These are phyloP conservation scores for Trichoderma polysporum DNA, from an alignment of 2,329 filamentous ascomycete genomes.

Conservation along the genomic window DNA sequence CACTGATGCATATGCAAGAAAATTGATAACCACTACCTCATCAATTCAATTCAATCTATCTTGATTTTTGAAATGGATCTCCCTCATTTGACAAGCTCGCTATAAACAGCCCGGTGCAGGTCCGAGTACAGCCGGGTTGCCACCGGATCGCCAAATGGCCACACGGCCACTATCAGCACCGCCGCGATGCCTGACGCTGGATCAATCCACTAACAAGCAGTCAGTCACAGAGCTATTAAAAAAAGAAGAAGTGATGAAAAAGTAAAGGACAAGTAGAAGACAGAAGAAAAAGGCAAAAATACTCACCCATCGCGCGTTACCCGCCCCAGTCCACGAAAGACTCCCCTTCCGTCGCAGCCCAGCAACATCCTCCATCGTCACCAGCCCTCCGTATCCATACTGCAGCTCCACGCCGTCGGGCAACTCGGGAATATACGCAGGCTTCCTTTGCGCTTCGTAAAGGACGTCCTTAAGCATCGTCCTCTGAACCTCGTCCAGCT, in stretches of 20 bases:
- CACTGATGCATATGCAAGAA: no score
- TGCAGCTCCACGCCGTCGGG: slow-evolving; percentile 33
- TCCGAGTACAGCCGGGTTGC: slow-evolving; percentile 39
- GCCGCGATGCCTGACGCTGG: slow-evolving; percentile 41
- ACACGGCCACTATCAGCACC: slow-evolving; percentile 40
- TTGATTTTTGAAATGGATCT: no score
- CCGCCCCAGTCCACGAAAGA: slow-evolving; percentile 45
- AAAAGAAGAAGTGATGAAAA: not conserved
- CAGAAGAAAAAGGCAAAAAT: no score
- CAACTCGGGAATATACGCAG: slow-evolving; percentile 40
- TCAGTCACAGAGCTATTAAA: not conserved
- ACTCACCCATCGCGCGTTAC: slow-evolving; percentile 45
- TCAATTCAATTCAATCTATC: no score
- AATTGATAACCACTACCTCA: no score
- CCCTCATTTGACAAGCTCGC: slow-evolving; percentile 16
- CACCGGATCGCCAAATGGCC: slow-evolving; percentile 40
- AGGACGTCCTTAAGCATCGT: slow-evolving; percentile 24
- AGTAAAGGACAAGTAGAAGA: no score
- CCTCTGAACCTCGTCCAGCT: slow-evolving; percentile 37
- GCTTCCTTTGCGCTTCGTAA: slow-evolving; percentile 27
- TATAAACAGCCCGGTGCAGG: slow-evolving; percentile 42
- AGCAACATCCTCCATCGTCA: slow-evolving; percentile 42
- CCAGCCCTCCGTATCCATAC: slow-evolving; percentile 40
- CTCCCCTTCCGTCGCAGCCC: slow-evolving; percentile 44
- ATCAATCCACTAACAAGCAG: slow-evolving; percentile 38